Conservation (phyloP, 1,139 yeast genomes). For the Debaryomycetaceae sp. region DNA sequence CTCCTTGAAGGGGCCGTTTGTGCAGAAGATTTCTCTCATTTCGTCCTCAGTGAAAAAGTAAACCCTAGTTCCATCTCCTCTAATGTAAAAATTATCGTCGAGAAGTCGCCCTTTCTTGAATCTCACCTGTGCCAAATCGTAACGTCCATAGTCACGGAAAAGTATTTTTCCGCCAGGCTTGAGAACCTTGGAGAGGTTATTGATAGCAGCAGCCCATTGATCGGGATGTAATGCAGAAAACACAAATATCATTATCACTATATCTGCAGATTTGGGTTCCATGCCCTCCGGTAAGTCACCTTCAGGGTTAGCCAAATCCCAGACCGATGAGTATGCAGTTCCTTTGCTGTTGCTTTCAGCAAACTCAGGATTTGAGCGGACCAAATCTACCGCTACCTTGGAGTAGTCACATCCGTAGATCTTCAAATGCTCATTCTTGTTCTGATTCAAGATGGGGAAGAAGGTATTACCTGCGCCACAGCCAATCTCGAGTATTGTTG, state of each 20-base stretch:
- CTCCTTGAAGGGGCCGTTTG: constrained; percentile 56
- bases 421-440: constrained; percentile 70
- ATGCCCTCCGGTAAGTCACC: constrained; percentile 79
- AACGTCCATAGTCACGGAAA: constrained; percentile 93
- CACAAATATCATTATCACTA: constrained; percentile 90
- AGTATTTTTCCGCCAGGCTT: constrained; percentile 92
- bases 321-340: constrained; percentile 78
- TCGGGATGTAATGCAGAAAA: constrained; percentile 89
- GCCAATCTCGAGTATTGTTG: constrained; percentile 84
- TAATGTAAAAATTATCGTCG: constrained; percentile 89
- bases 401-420: constrained; percentile 90
- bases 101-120: constrained; percentile 84
- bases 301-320: constrained; percentile 88
- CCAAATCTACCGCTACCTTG: constrained; percentile 84
- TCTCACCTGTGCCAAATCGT: constrained; percentile 92
- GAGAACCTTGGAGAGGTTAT: constrained; percentile 63
- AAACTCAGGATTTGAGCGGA: constrained; percentile 60
- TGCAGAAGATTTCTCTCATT: constrained; percentile 67
- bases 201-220: constrained; percentile 83
- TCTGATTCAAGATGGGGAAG: constrained; percentile 81
- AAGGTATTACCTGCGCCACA: constrained; percentile 99
- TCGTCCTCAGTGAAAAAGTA: constrained; percentile 96
- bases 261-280: constrained; percentile 78
- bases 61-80: constrained; percentile 98
- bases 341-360: constrained; percentile 43